Evolutionary conservation across 805 yeast genomes (phyloP).

Genomic region (Zygosaccharomyces kombuchaensis): DNA sequence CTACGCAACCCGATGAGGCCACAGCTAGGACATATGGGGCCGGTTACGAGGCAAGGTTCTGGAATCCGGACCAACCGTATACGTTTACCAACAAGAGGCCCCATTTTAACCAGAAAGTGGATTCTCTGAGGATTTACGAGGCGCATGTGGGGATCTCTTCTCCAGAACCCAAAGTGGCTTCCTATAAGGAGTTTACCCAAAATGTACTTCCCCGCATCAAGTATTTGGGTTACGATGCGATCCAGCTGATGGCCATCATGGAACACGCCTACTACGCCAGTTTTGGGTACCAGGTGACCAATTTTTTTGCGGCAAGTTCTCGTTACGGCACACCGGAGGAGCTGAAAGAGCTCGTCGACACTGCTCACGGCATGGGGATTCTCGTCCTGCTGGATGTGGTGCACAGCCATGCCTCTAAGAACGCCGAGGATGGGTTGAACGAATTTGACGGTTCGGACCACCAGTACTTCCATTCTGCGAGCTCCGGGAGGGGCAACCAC

Average conservation of each 20-base stretch:
- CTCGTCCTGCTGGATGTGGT: slow-evolving; percentile 87
- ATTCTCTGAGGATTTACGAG: slow-evolving; percentile 74
- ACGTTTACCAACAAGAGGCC: slow-evolving; percentile 66
- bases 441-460: slow-evolving; percentile 93
- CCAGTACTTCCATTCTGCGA: slow-evolving; percentile 77
- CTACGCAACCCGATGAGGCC: slow-evolving; percentile 66
- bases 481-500: slow-evolving; percentile 82
- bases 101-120: slow-evolving; percentile 37
- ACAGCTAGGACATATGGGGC: slow-evolving; percentile 38
- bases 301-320: slow-evolving; percentile 84
- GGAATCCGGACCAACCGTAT: slow-evolving; percentile 74
- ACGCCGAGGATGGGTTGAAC: slow-evolving; percentile 89
- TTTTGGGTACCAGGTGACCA: slow-evolving; percentile 95
- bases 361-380: slow-evolving; percentile 85
- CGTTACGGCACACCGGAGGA: slow-evolving; percentile 96
- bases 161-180: slow-evolving; percentile 79
- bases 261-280: slow-evolving; percentile 98
- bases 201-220: slow-evolving; percentile 80
- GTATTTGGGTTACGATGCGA: slow-evolving; percentile 83
- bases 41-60: slow-evolving; percentile 80
- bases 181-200: slow-evolving; percentile 78
- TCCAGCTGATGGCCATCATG: slow-evolving; percentile 97
- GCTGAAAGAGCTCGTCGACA: slow-evolving; percentile 80
- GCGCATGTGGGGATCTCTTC: slow-evolving; percentile 95
- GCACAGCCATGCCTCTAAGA: slow-evolving; percentile 93